Base-by-base conservation (phyloP, 768 basidiomycete genomes). In the Boletus eberwhitei region DNA sequence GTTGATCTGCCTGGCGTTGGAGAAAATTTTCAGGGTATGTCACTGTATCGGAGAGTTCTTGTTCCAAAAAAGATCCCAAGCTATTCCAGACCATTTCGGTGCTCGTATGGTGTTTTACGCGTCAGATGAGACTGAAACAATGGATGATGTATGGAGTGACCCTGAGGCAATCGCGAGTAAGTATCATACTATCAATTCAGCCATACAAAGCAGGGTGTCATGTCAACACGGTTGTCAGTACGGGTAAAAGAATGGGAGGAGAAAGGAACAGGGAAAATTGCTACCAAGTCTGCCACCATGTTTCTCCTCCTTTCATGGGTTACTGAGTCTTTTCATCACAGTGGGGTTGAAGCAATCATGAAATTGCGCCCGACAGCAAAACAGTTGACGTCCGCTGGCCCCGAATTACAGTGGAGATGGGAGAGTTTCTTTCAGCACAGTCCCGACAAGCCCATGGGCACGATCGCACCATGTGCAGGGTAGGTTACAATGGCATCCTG, bases 1-100 rank as follows among this genome's bases (percentile, higher is more conserved):
- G 77, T 87, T 11, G 83, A 90, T 50, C 78, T 91, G 8, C 88
- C 88, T 5, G 87, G 86, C 8, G 90, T 94, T 0, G 90, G 90
- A 12, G 85, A 87, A 63, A 81, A 89, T 58, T 83, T 80, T 49
- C 75, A 78, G 59, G 83, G 82, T 79, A 48, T 37, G 68, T 59
- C 17, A 0, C 0, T 22, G 4, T 1, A 3, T 5, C 4, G 2
- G 5, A 2, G 3, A 7, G 1, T 8, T 2, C 37, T 37, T 6
- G 4, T 34, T n/a, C 36, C 19, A 34, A 6, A 14, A 8, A 14
- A 2, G 24, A 29, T 11, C 29, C 8, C 8, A 29, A 29, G 1
- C 14, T 31, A 7, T 29, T 32, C 21, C 32, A 5, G 55, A 77
- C 72, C 72, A 74, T 50, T 55, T 65, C 9, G 61, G 64, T 17